phyloP scores from a whole-genome alignment of 1,284 basidiomycete species.

The Trametes polyzona region DNA sequence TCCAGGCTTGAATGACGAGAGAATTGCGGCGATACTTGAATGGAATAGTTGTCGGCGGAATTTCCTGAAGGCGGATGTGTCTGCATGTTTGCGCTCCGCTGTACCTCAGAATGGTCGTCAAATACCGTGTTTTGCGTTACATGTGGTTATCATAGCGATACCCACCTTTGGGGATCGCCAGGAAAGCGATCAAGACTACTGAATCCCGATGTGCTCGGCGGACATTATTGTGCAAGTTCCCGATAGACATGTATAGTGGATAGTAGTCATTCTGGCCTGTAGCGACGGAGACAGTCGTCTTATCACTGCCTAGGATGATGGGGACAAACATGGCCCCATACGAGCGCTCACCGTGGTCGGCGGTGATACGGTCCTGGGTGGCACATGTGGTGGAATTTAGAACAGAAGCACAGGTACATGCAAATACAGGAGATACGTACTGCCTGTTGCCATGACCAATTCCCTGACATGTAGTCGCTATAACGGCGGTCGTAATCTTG shows the following conservation, averaged over 20 bases:
- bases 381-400: no score
- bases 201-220: not conserved
- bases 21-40: constrained; percentile 16
- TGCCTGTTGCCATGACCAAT: constrained; percentile 27
- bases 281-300: not conserved
- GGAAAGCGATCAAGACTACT: not conserved
- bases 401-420: not conserved
- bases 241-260: not conserved
- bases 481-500: constrained; percentile 2
- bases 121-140: no score
- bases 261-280: not conserved
- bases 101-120: not conserved
- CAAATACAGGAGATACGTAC: constrained; percentile 7
- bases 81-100: not conserved
- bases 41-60: constrained; percentile 30
- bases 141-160: not conserved
- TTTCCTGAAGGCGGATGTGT: constrained; percentile 15
- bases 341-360: not conserved
- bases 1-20: constrained; percentile 14
- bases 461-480: constrained; percentile 24
- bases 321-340: not conserved
- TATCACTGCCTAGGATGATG: not conserved
- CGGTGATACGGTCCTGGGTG: not conserved
- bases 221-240: not conserved
- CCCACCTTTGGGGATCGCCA: not conserved